Base-by-base conservation (phyloP, 768 basidiomycete species). In the Mycena leptocephala region DNA sequence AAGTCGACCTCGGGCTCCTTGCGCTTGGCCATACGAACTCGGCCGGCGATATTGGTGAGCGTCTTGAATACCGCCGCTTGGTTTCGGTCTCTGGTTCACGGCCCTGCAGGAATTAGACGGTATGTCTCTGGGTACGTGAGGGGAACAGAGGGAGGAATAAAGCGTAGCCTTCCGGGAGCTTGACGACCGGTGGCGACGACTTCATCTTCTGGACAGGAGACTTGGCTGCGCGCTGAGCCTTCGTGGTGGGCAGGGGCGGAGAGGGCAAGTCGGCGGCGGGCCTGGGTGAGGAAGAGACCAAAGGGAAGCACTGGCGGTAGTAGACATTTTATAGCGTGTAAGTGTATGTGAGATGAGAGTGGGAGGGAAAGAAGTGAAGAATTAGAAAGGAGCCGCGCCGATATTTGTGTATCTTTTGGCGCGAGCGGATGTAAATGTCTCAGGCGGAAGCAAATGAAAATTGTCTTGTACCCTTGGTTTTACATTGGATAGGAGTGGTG, bases 131-230 rank as follows among this genome's bases (percentile, higher is more conserved):
- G 62, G 71, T 55, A 72, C 10, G 62, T 64, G 5, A 72, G 55
- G 8, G 62, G 51, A 5, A 43, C 30, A 5, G 62, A 5, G 14
- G 71, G 71, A 8, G 71, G 71, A n/a, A 65, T 16, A 16, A 72
- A 72, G 55, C 55, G 63, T 72, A 72, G 51, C 63, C 71, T 43
- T 32, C 53, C 18, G 71, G 71, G 2, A 72, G n/a, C 20, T n/a
- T 48, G 37, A 18, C 30, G 13, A 28, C 58, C 28, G 41, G 55
- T 16, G 55, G 28, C 20, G 69, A 18, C 32, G 20, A 24, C 35
- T 65, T 59, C 28, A 24, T 39, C 61, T 32, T 63, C 43, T 39
- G n/a, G 22, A 35, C 22, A n/a, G 28, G 30, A n/a, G n/a, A n/a
- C 22, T 55, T 75, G 74, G 5, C 62, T 75, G 39, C 46, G n/a